Evolutionary conservation across 1,139 yeast genomes (phyloP).

Genomic region (Candida frijolesensis): DNA sequence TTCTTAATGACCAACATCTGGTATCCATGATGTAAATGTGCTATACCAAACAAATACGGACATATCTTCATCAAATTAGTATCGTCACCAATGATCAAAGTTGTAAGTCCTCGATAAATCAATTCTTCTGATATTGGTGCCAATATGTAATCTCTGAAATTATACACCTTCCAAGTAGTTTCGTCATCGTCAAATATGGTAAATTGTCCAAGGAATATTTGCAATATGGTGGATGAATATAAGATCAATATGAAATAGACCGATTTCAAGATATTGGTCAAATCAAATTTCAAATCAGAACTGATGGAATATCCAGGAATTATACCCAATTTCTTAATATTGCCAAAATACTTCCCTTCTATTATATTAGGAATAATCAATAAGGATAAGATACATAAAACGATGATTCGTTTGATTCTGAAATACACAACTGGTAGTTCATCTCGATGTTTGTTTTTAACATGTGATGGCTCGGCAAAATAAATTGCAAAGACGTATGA

Average conservation of each 20-base stretch:
- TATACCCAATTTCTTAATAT: slow-evolving; percentile 26
- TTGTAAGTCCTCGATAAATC: slow-evolving; percentile 67
- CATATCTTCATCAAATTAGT: slow-evolving; percentile 40
- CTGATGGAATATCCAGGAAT: slow-evolving; percentile 29
- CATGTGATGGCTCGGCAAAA: slow-evolving; percentile 26
- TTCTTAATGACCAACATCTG: slow-evolving; percentile 43
- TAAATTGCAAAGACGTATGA: slow-evolving; percentile 47
- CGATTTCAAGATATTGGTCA: slow-evolving; percentile 25
- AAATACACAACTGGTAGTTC: slow-evolving; percentile 43
- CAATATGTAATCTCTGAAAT: slow-evolving; percentile 61
- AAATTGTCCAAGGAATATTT: slow-evolving; percentile 26
- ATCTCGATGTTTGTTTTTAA: slow-evolving; percentile 40
- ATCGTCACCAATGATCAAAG: slow-evolving; percentile 23
- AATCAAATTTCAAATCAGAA: slow-evolving; percentile 24
- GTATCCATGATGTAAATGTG: slow-evolving; percentile 85
- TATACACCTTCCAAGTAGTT: slow-evolving; percentile 1
- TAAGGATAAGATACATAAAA: slow-evolving; percentile 33
- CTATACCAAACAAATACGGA: slow-evolving; percentile 84
- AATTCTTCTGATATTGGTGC: slow-evolving; percentile 92
- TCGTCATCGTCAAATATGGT: not conserved
- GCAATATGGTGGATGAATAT: slow-evolving; percentile 62
- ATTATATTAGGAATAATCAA: slow-evolving; percentile 26
- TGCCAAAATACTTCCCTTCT: slow-evolving; percentile 16
- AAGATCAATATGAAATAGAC: slow-evolving; percentile 41
- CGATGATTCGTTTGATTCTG: slow-evolving; percentile 37